These are phyloP conservation scores for Pneumocystis jirovecii DNA, from an alignment of 1,139 yeast species.

Conservation along the genomic window DNA sequence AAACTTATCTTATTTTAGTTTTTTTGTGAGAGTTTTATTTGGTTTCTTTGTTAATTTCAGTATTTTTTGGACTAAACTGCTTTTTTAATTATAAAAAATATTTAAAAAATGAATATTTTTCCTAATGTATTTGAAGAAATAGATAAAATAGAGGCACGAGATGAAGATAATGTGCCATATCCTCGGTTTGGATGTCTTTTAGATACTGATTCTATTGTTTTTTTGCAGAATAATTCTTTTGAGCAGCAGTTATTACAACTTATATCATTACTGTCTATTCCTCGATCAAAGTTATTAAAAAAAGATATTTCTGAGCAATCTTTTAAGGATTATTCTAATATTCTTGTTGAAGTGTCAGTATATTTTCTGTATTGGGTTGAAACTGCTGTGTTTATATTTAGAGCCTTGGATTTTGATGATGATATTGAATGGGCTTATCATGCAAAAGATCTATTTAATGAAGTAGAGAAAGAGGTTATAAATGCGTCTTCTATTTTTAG, in stretches of 20 bases:
- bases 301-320: background rate
- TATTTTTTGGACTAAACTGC: background rate
- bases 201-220: background rate
- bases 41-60: background rate
- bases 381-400: background rate
- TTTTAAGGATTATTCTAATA: background rate
- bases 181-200: background rate
- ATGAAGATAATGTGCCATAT: background rate
- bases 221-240: background rate
- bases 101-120: background rate
- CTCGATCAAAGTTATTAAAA: background rate
- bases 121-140: background rate
- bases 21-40: background rate
- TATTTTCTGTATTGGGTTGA: background rate
- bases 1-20: background rate
- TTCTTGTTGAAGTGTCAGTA: background rate
- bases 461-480: background rate
- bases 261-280: background rate
- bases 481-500: background rate
- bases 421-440: conserved; percentile 1
- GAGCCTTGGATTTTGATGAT: background rate
- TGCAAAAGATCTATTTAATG: background rate
- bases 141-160: background rate
- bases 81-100: background rate
- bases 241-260: background rate